Evolutionary conservation across 2,329 filamentous ascomycete genomes (phyloP).

Genomic region (Aspergillus alliaceus): DNA sequence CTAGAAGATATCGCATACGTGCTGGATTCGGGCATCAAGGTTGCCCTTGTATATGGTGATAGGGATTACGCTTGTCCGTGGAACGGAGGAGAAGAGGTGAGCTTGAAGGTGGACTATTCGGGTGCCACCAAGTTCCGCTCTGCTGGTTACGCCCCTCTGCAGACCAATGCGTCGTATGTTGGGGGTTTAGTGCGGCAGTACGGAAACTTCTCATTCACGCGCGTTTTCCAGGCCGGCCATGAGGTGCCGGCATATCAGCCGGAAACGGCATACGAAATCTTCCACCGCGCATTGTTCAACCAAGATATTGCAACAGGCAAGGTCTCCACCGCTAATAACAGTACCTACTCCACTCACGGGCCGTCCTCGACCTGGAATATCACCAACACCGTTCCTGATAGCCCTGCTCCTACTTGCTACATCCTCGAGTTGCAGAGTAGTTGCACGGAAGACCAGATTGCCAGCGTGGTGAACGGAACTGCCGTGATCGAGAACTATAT

Average conservation of each 20-base stretch:
- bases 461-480: slow-evolving; percentile 44
- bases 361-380: slow-evolving; percentile 44
- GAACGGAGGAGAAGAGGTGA: slow-evolving; percentile 56
- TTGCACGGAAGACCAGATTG: slow-evolving; percentile 48
- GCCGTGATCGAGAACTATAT: slow-evolving; percentile 50
- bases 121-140: slow-evolving; percentile 45
- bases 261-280: slow-evolving; percentile 55
- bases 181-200: slow-evolving; percentile 50
- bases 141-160: slow-evolving; percentile 52
- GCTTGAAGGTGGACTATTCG: slow-evolving; percentile 50
- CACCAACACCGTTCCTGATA: slow-evolving; percentile 45
- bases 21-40: slow-evolving; percentile 58
- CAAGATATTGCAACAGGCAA: slow-evolving; percentile 58
- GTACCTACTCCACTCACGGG: slow-evolving; percentile 41
- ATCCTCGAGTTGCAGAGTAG: slow-evolving; percentile 37
- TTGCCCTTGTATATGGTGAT: slow-evolving; percentile 60
- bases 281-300: slow-evolving; percentile 52
- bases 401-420: slow-evolving; percentile 47
- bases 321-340: slow-evolving; percentile 35
- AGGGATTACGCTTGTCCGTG: slow-evolving; percentile 59
- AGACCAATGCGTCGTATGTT: slow-evolving; percentile 43
- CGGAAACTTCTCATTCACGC: slow-evolving; percentile 51
- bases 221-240: slow-evolving; percentile 51
- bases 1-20: slow-evolving; percentile 45
- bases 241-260: slow-evolving; percentile 56